Conservation (phyloP, 2,329 filamentous ascomycete genomes). For the Fonsecaea pedrosoi region DNA sequence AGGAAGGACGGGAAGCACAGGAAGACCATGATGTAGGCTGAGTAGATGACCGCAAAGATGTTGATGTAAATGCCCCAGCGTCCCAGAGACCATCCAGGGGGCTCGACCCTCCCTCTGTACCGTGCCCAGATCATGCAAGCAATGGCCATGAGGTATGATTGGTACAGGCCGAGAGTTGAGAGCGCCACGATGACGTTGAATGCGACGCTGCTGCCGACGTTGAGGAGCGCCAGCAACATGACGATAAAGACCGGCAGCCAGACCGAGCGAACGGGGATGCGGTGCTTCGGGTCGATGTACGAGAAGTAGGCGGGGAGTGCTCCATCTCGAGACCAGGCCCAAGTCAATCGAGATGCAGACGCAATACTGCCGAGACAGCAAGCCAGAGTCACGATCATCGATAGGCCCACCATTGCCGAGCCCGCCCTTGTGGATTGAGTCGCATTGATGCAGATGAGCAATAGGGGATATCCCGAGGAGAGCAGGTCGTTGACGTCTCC, state of each 20-base stretch:
- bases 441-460: conserved; percentile 33
- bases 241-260: conserved; percentile 46
- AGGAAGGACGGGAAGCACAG: conserved; percentile 45
- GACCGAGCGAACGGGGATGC: conserved; percentile 50
- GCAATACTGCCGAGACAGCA: conserved; percentile 44
- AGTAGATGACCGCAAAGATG: conserved; percentile 47
- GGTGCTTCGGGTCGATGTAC: conserved; percentile 44
- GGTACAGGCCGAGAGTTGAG: conserved; percentile 46
- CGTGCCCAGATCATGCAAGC: conserved; percentile 34
- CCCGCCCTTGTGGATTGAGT: conserved; percentile 28
- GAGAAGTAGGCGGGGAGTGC: conserved; percentile 53
- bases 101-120: conserved; percentile 37
- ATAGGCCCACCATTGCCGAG: conserved; percentile 30
- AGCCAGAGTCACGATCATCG: conserved; percentile 30
- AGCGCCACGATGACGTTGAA: conserved; percentile 51
- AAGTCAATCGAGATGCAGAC: conserved; percentile 56
- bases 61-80: conserved; percentile 45
- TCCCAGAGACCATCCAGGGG: conserved; percentile 32
- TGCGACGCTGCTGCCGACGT: conserved; percentile 48
- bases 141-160: conserved; percentile 45
- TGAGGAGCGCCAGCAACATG: conserved; percentile 49
- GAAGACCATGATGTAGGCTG: conserved; percentile 43
- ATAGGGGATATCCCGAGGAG: conserved; percentile 25
- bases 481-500: conserved; percentile 32
- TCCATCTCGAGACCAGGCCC: conserved; percentile 59